phyloP scores from a whole-genome alignment of 73 alveolate species.

The Symbiodinium natans region DNA sequence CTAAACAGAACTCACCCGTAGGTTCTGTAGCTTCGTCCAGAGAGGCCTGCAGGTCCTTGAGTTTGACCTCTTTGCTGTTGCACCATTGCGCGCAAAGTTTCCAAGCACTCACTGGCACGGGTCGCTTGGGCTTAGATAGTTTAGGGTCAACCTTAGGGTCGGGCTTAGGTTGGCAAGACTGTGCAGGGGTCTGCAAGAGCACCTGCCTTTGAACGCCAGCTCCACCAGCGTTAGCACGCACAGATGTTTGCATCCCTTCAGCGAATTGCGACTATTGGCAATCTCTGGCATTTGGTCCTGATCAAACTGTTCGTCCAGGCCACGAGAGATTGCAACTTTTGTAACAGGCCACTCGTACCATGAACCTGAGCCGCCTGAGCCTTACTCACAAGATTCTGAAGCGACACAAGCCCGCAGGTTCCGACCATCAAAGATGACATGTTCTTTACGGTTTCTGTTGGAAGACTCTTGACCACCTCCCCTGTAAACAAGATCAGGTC shows the following conservation, averaged over 20 bases:
- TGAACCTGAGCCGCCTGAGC: not conserved
- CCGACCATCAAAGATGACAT: not conserved
- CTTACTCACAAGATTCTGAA: not conserved
- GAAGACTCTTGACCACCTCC: not conserved
- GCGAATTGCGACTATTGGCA: not conserved
- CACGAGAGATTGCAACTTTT: not conserved
- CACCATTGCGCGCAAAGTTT: not conserved
- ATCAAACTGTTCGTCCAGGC: not conserved
- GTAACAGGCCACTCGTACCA: not conserved
- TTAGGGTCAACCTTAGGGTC: not conserved
- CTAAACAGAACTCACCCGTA: not conserved
- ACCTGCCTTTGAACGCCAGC: not conserved
- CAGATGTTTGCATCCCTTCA: not conserved
- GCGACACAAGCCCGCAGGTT: not conserved
- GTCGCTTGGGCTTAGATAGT: not conserved
- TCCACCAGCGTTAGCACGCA: not conserved
- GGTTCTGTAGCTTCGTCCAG: not conserved
- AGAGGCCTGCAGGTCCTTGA: not conserved
- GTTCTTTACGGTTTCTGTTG: not conserved
- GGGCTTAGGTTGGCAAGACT: not conserved
- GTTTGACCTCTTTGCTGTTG: not conserved
- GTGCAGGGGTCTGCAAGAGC: not conserved
- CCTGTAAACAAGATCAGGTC: not conserved
- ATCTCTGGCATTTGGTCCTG: not conserved
- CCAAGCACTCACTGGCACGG: not conserved